Evolutionary conservation across 2,329 filamentous ascomycete species (phyloP).

Genomic region (Colletotrichum navitas): DNA sequence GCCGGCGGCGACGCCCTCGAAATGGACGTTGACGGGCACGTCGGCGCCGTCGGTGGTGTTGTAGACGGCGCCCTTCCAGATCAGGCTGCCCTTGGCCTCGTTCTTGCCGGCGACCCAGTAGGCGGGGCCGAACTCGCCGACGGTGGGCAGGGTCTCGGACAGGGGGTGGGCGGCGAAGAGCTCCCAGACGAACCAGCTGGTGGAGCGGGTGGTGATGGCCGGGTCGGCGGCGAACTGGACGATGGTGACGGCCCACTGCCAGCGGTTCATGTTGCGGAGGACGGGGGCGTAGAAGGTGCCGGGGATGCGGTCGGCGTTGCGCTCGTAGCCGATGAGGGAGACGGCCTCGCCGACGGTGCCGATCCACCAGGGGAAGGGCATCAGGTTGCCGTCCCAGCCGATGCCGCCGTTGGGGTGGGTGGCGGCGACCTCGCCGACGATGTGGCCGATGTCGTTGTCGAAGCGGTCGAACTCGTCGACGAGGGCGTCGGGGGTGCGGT

Average conservation of each 20-base stretch:
- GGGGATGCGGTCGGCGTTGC: slow-evolving; percentile 71
- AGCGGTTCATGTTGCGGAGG: slow-evolving; percentile 63
- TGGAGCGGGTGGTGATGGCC: slow-evolving; percentile 61
- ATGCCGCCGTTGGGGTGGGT: slow-evolving; percentile 65
- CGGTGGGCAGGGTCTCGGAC: slow-evolving; percentile 60
- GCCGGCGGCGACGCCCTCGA: slow-evolving; percentile 58
- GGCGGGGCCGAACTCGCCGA: slow-evolving; percentile 57
- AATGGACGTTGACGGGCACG: slow-evolving; percentile 60
- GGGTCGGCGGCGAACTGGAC: slow-evolving; percentile 63
- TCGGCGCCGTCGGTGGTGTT: slow-evolving; percentile 61
- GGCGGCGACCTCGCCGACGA: slow-evolving; percentile 65
- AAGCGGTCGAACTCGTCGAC: slow-evolving; percentile 65
- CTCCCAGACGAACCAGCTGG: slow-evolving; percentile 64
- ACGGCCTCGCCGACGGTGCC: slow-evolving; percentile 74
- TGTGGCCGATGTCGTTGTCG: slow-evolving; percentile 59
- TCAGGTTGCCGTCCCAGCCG: slow-evolving; percentile 59
- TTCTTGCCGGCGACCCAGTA: slow-evolving; percentile 65
- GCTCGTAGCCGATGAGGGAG: slow-evolving; percentile 74
- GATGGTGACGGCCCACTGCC: slow-evolving; percentile 66
- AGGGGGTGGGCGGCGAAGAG: slow-evolving; percentile 61
- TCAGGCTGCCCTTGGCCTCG: slow-evolving; percentile 54
- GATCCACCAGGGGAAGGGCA: slow-evolving; percentile 67
- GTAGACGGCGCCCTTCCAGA: slow-evolving; percentile 67
- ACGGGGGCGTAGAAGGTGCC: slow-evolving; percentile 66
- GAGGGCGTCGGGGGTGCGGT: slow-evolving; percentile 63